These are phyloP conservation scores for Periconia digitata DNA, from an alignment of 2,329 filamentous ascomycete species.

Conservation along the genomic window DNA sequence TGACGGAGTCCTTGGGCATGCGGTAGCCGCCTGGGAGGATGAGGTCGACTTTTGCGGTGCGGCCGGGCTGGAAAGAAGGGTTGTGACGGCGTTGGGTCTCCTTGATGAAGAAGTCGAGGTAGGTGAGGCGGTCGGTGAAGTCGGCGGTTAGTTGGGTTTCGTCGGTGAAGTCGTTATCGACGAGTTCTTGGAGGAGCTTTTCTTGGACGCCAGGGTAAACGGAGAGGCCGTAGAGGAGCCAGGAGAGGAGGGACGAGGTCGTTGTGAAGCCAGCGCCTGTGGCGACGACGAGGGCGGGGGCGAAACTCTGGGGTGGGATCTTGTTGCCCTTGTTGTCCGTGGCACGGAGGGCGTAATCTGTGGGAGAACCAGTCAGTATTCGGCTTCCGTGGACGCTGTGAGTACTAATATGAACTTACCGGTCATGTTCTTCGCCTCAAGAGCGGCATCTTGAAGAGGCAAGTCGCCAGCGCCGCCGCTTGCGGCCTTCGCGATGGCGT, in stretches of 20 bases:
- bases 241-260: conserved; percentile 60
- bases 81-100: conserved; percentile 63
- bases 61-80: conserved; percentile 62
- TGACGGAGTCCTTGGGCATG: conserved; percentile 54
- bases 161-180: conserved; percentile 44
- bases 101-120: conserved; percentile 62
- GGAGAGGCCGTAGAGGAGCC: conserved; percentile 58
- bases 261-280: conserved; percentile 64
- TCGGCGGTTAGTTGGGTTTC: conserved; percentile 40
- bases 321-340: conserved; percentile 58
- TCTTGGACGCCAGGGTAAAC: conserved; percentile 60
- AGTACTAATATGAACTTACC: conserved; percentile 20
- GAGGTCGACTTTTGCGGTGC: conserved; percentile 58
- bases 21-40: conserved; percentile 62
- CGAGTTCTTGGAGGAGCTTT: conserved; percentile 59
- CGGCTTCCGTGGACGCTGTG: not conserved
- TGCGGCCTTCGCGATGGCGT: conserved; percentile 15
- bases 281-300: conserved; percentile 52
- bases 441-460: conserved; percentile 41
- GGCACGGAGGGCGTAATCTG: conserved; percentile 56
- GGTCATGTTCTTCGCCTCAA: conserved; percentile 36
- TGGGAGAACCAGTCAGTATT: not conserved
- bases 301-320: conserved; percentile 49
- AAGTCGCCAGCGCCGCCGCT: conserved; percentile 30
- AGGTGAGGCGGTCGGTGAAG: conserved; percentile 47